A percentile compares a stretch with the other conserved stretches of the same genome.
These are phyloP conservation scores for Mycena latifolia DNA, from an alignment of 768 basidiomycete species.

Conservation along the genomic window DNA sequence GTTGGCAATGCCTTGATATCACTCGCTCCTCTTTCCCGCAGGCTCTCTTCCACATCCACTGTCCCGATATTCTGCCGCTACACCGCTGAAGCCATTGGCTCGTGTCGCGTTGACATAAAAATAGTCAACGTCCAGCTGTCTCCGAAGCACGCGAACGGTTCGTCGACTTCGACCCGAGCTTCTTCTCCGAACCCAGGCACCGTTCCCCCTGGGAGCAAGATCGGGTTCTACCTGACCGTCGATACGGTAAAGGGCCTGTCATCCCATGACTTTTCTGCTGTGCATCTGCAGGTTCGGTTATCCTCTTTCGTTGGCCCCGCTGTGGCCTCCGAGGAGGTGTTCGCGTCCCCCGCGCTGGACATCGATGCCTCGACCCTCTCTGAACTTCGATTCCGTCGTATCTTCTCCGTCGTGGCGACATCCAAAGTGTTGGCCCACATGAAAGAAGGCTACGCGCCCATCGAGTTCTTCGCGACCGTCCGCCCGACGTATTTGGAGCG, in stretches of 20 bases:
- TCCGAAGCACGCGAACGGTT: slow-evolving; percentile 70
- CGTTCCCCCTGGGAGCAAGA: slow-evolving; percentile 81
- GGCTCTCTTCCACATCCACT: slow-evolving; percentile 78
- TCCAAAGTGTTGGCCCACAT: slow-evolving; percentile 81
- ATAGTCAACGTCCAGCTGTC: slow-evolving; percentile 78
- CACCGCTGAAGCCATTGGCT: slow-evolving; percentile 95
- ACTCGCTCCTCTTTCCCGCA: slow-evolving; percentile 83
- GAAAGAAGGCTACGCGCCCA: slow-evolving; percentile 80
- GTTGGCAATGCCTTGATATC: slow-evolving; percentile 90
- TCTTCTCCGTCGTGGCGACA: slow-evolving; percentile 82
- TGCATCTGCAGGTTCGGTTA: slow-evolving; percentile 90
- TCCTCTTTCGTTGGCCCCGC: slow-evolving; percentile 87
- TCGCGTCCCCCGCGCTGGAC: slow-evolving; percentile 81
- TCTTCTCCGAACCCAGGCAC: slow-evolving; percentile 79
- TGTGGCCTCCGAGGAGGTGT: slow-evolving; percentile 82
- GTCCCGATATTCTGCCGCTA: slow-evolving; percentile 95
- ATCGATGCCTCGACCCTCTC: slow-evolving; percentile 78
- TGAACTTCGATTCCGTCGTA: slow-evolving; percentile 86
- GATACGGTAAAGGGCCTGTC: slow-evolving; percentile 92
- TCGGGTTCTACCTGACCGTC: slow-evolving; percentile 87
- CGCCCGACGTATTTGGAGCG: slow-evolving; percentile 89
- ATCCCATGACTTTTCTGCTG: slow-evolving; percentile 87
- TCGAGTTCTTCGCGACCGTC: slow-evolving; percentile 92
- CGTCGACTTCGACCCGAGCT: slow-evolving; percentile 76
- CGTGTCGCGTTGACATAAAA: slow-evolving; percentile 89